phyloP scores from a whole-genome alignment of 495 filamentous ascomycete genomes.

The Talaromyces trachyspermus region DNA sequence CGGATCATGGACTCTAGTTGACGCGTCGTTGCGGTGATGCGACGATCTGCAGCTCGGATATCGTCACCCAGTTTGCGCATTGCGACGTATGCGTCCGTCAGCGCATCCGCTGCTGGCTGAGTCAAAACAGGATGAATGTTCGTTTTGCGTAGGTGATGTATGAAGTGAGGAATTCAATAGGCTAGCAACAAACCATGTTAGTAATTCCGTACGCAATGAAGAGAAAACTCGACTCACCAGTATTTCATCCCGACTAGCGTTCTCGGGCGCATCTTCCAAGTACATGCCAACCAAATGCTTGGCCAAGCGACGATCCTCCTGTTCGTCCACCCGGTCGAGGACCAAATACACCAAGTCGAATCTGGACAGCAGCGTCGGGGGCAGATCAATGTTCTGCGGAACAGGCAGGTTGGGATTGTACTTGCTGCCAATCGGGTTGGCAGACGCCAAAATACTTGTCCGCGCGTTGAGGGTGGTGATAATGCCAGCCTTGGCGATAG shows the following conservation, averaged over 20 bases:
- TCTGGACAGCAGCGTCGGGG: slow-evolving; percentile 86
- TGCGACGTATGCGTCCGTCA: slow-evolving; percentile 82
- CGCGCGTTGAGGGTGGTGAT: slow-evolving; percentile 96
- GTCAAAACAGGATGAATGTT: slow-evolving; percentile 77
- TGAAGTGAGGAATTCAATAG: slow-evolving; percentile 88
- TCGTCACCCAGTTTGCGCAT: slow-evolving; percentile 96
- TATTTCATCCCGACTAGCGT: slow-evolving; percentile 68
- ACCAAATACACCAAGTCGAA: slow-evolving; percentile 97
- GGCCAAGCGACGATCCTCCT: slow-evolving; percentile 77
- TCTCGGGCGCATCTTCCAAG: slow-evolving; percentile 83
- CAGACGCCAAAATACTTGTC: slow-evolving; percentile 89
- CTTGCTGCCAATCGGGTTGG: slow-evolving; percentile 94
- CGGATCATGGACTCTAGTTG: slow-evolving; percentile 98
- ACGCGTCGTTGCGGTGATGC: slow-evolving; percentile 93
- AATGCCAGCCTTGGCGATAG: slow-evolving; percentile 96
- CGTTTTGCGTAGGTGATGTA: slow-evolving; percentile 97
- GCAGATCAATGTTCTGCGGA: slow-evolving; percentile 95
- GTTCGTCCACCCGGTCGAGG: slow-evolving; percentile 86
- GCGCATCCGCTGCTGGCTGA: slow-evolving; percentile 65
- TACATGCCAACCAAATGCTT: slow-evolving; percentile 96
- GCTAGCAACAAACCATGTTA: slow-evolving; percentile 33
- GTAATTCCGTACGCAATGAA: neutral
- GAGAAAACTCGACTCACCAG: slow-evolving; percentile 51
- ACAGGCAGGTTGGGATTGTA: slow-evolving; percentile 95
- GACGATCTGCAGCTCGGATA: slow-evolving; percentile 84